Percentiles rank a stretch among this genome's conserved stretches.
These are phyloP conservation scores for Carnegiea gigantea DNA, from an alignment of 179 eudicot species.

Conservation along the genomic window DNA sequence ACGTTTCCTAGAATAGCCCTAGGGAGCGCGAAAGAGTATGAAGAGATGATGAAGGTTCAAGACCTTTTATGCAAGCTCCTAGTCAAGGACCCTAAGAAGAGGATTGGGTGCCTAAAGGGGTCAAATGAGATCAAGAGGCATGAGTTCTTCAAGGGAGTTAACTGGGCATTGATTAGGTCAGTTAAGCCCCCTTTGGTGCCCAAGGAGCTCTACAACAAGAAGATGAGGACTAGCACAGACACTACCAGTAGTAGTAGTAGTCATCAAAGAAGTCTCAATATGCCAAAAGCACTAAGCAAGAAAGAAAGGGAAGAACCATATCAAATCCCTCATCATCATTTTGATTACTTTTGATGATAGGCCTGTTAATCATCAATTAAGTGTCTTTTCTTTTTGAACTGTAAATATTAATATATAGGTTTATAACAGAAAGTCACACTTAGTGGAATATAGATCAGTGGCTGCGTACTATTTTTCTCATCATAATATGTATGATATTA, in stretches of 20 bases:
- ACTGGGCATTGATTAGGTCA: constrained; percentile 80
- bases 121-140: constrained; percentile 66
- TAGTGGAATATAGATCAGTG: constrained; percentile 9
- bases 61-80: constrained; percentile 62
- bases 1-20: constrained; percentile 53
- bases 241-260: constrained; percentile 4
- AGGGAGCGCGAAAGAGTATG: constrained; percentile 51
- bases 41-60: constrained; percentile 59
- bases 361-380: not conserved
- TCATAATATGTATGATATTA: constrained; percentile 20
- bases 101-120: constrained; percentile 67
- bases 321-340: constrained; percentile 64
- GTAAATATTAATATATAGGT: constrained; percentile 34
- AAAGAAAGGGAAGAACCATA: constrained; percentile 71
- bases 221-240: constrained; percentile 26
- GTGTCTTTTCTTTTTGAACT: constrained; percentile 10
- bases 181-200: constrained; percentile 75
- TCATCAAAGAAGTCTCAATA: constrained; percentile 30
- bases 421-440: not conserved
- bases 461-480: not conserved
- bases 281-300: constrained; percentile 53
- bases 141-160: constrained; percentile 72
- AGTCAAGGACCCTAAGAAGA: constrained; percentile 70
- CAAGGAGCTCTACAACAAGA: constrained; percentile 35
- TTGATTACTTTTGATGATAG: constrained; percentile 61